Percentiles rank a stretch among this genome's conserved stretches.
phyloP scores from a whole-genome alignment of 495 filamentous ascomycete genomes.

The Lasiosphaeria miniovina region DNA sequence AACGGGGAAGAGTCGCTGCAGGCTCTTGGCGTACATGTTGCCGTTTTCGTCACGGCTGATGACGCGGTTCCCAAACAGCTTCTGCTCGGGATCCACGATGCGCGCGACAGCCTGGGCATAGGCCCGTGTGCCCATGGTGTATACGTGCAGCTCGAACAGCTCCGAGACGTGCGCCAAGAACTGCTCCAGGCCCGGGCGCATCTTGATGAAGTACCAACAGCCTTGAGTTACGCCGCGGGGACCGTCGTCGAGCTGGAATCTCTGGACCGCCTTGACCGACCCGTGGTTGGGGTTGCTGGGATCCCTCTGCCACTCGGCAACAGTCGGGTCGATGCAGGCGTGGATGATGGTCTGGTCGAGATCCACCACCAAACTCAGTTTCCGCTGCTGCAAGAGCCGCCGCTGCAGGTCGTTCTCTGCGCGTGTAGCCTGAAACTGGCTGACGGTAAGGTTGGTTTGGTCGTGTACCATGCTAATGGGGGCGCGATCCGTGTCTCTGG shows the following conservation, averaged over 20 bases:
- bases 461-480: slow-evolving; percentile 92
- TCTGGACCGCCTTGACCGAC: slow-evolving; percentile 79
- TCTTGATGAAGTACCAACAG: slow-evolving; percentile 97
- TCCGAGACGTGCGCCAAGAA: slow-evolving; percentile 78
- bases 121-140: slow-evolving; percentile 96
- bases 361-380: slow-evolving; percentile 93
- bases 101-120: slow-evolving; percentile 90
- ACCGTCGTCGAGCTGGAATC: slow-evolving; percentile 88
- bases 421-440: slow-evolving; percentile 67
- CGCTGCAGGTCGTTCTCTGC: slow-evolving; percentile 84
- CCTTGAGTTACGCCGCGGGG: slow-evolving; percentile 60
- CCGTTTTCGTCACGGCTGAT: slow-evolving; percentile 96
- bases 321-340: slow-evolving; percentile 92
- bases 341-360: slow-evolving; percentile 98
- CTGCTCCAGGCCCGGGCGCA: slow-evolving; percentile 82
- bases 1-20: slow-evolving; percentile 89
- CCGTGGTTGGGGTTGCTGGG: slow-evolving; percentile 85
- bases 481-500: slow-evolving; percentile 68
- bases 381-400: slow-evolving; percentile 71
- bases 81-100: slow-evolving; percentile 87
- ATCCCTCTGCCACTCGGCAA: slow-evolving; percentile 92
- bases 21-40: slow-evolving; percentile 81
- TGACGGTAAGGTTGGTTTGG: slow-evolving; percentile 75
- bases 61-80: slow-evolving; percentile 89
- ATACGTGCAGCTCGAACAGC: slow-evolving; percentile 93